These are phyloP conservation scores for Ceraceosorus bombacis DNA, from an alignment of 1,284 basidiomycete species.

Conservation along the genomic window DNA sequence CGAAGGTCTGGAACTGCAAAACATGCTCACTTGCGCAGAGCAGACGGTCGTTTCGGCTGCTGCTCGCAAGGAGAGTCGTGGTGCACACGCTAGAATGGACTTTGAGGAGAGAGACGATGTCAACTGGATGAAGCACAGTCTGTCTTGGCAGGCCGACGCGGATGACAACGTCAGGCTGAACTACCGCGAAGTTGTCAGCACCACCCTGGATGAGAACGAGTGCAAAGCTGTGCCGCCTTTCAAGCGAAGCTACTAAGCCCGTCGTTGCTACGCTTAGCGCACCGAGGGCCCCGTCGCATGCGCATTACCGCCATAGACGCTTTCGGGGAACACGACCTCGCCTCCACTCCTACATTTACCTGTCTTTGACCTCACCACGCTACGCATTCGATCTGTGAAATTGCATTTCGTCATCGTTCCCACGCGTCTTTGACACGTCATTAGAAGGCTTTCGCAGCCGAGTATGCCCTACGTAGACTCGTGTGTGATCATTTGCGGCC, in stretches of 20 bases:
- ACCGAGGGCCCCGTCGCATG: not conserved
- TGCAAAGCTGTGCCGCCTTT: slow-evolving; percentile 59
- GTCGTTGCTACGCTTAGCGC: not conserved
- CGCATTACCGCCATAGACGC: no score
- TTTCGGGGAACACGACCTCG: no score
- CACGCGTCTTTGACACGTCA: no score
- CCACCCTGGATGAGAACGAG: slow-evolving; percentile 88
- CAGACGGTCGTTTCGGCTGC: slow-evolving; percentile 94
- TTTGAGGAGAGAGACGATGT: slow-evolving; percentile 75
- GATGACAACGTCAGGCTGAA: slow-evolving; percentile 74
- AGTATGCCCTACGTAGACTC: no score
- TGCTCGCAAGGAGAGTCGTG: slow-evolving; percentile 91
- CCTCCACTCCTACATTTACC: no score
- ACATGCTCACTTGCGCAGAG: slow-evolving; percentile 85
- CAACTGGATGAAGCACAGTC: slow-evolving; percentile 46
- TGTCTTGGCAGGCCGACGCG: slow-evolving; percentile 33
- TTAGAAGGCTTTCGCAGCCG: no score
- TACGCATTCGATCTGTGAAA: no score
- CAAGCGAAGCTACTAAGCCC: slow-evolving; percentile 37
- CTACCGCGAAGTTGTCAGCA: slow-evolving; percentile 77
- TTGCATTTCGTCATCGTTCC: no score
- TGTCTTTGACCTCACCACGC: no score
- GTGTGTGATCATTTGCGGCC: slow-evolving; percentile 8
- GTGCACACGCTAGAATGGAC: slow-evolving; percentile 96
- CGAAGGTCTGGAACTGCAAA: slow-evolving; percentile 93